A percentile compares a stretch with the other conserved stretches of the same genome.
Evolutionary conservation across 2,329 filamentous ascomycete genomes (phyloP).

Genomic region (Cladosporium austrohemisphaericum): DNA sequence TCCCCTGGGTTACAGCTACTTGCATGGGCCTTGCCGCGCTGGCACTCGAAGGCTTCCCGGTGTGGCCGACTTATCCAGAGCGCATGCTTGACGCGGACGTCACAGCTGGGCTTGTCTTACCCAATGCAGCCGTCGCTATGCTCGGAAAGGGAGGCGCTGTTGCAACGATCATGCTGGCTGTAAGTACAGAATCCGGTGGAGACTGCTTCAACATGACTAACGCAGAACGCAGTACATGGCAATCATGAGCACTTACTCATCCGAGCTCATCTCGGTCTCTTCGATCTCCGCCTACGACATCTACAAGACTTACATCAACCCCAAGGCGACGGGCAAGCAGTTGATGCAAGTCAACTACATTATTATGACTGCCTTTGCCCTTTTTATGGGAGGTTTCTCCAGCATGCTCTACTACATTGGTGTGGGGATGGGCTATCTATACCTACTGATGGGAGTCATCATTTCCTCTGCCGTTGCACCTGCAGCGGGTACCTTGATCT

Average conservation of each 20-base stretch:
- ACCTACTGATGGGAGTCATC: constrained; percentile 86
- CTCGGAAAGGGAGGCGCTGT: constrained; percentile 31
- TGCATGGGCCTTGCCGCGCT: constrained; percentile 82
- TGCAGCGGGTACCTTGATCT: constrained; percentile 73
- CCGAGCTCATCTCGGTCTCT: constrained; percentile 40
- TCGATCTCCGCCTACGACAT: constrained; percentile 42
- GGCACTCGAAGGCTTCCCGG: constrained; percentile 60
- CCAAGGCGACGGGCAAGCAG: constrained; percentile 66
- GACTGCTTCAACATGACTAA: background rate
- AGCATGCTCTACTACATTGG: constrained; percentile 38
- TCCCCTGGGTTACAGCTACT: constrained; percentile 74
- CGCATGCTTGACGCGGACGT: constrained; percentile 26
- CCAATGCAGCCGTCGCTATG: constrained; percentile 30
- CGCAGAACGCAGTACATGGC: constrained; percentile 27
- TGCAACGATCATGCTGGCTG: constrained; percentile 29
- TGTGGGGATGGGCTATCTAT: constrained; percentile 84
- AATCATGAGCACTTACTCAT: constrained; percentile 32
- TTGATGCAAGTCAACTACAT: constrained; percentile 78
- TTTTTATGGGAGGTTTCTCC: constrained; percentile 61
- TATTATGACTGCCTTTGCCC: constrained; percentile 68
- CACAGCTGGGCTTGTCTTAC: constrained; percentile 30
- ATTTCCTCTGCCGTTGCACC: constrained; percentile 75
- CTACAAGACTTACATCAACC: constrained; percentile 70
- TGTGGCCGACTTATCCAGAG: constrained; percentile 43
- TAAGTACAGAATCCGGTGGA: background rate